Evolutionary conservation across 441 rosid species (phyloP).

Genomic region (Dalechampia spathulata): DNA sequence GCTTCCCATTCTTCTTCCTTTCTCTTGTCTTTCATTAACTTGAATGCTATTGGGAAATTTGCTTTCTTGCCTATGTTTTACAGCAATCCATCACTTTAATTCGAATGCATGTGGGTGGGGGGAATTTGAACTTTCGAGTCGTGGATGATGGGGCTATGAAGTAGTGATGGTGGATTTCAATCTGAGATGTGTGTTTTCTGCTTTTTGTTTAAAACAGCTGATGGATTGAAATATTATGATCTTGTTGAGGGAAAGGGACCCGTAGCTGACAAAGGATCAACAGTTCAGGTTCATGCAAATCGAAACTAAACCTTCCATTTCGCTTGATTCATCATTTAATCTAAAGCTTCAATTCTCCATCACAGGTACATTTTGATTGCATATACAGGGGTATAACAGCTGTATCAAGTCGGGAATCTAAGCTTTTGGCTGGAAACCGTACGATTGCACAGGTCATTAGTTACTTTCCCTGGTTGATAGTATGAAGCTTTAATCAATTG

Average conservation of each 20-base stretch:
- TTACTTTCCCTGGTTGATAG: background rate
- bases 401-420: constrained; percentile 81
- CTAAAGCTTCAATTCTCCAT: background rate
- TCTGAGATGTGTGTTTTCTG: no score
- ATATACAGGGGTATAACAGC: constrained; percentile 71
- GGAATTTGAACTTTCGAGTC: no score
- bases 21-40: background rate
- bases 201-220: constrained; percentile 40
- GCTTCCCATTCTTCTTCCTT: background rate
- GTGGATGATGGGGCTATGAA: background rate
- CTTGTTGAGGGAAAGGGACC: constrained; percentile 75
- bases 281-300: constrained; percentile 51
- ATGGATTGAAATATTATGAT: constrained; percentile 84
- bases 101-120: no score
- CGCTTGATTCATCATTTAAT: background rate
- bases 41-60: no score
- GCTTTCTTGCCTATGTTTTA: no score
- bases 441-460: constrained; percentile 63
- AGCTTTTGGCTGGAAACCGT: constrained; percentile 90
- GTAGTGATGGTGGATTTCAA: background rate
- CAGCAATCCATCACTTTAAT: no score
- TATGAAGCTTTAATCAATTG: background rate
- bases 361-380: constrained; percentile 91
- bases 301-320: background rate
- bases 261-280: constrained; percentile 65